A percentile compares a stretch with the other conserved stretches of the same genome.
Conservation (phyloP, 179 eudicot species). For the Patellifolia procumbens region DNA sequence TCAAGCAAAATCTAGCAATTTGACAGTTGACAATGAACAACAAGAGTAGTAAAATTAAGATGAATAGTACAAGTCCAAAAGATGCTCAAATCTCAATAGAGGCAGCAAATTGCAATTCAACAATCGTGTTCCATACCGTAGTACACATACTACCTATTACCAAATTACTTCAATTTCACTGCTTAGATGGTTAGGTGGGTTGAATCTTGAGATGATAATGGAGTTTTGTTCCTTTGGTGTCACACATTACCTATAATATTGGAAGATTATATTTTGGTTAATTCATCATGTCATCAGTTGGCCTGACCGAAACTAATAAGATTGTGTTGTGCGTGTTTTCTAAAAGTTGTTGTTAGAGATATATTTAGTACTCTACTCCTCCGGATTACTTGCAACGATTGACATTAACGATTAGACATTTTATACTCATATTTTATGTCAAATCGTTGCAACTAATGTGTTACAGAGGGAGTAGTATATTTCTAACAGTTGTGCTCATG, state of each 20-base stretch:
- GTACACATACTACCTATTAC: not conserved
- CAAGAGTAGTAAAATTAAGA: not conserved
- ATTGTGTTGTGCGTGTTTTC: too few species aligned
- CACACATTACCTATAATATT: slow-evolving; percentile 12
- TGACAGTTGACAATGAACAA: not conserved
- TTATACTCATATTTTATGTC: too few species aligned
- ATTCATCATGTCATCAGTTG: not conserved
- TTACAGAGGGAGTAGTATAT: too few species aligned
- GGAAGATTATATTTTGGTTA: not conserved
- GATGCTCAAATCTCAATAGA: not conserved
- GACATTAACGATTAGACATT: too few species aligned
- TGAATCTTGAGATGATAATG: slow-evolving; percentile 8
- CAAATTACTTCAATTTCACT: not conserved
- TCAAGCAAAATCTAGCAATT: not conserved
- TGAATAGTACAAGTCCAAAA: not conserved
- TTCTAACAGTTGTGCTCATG: too few species aligned
- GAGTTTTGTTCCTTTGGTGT: slow-evolving; percentile 16
- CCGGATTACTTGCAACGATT: too few species aligned
- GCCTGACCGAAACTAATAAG: too few species aligned
- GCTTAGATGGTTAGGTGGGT: slow-evolving; percentile 26
- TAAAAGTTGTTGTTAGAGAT: too few species aligned
- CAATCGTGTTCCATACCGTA: not conserved
- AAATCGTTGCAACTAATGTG: too few species aligned
- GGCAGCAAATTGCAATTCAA: not conserved
- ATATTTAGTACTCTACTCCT: too few species aligned